phyloP scores from a whole-genome alignment of 2,329 filamentous ascomycete genomes.

The Pseudogymnoascus sp. region DNA sequence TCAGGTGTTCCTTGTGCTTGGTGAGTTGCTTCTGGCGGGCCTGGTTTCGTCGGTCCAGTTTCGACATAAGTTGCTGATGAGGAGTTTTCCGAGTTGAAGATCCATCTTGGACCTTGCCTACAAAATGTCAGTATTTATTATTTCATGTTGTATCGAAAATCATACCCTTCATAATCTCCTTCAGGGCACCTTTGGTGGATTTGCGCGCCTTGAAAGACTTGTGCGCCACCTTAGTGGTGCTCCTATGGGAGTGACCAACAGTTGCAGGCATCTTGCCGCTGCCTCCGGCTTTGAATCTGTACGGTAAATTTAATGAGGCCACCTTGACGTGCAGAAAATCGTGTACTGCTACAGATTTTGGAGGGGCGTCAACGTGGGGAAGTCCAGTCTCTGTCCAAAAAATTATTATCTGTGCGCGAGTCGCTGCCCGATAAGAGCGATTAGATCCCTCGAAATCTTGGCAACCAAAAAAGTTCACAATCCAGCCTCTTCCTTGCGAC shows the following conservation, averaged over 20 bases:
- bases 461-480: slow-evolving; percentile 10
- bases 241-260: slow-evolving; percentile 76
- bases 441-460: slow-evolving; percentile 8
- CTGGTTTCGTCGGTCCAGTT: slow-evolving; percentile 90
- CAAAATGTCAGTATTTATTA: slow-evolving; percentile 10
- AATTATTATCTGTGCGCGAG: slow-evolving; percentile 10
- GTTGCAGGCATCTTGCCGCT: slow-evolving; percentile 67
- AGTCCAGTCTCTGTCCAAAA: slow-evolving; percentile 9
- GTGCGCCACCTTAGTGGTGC: slow-evolving; percentile 80
- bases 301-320: slow-evolving; percentile 60
- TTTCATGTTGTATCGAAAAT: slow-evolving; percentile 11
- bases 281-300: slow-evolving; percentile 78
- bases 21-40: slow-evolving; percentile 79
- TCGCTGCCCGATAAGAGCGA: slow-evolving; percentile 10
- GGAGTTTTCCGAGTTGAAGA: slow-evolving; percentile 74
- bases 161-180: slow-evolving; percentile 76
- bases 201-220: slow-evolving; percentile 92
- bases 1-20: slow-evolving; percentile 77
- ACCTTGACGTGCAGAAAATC: slow-evolving; percentile 36
- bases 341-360: not conserved
- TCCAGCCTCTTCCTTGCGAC: slow-evolving; percentile 8
- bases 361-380: slow-evolving; percentile 4
- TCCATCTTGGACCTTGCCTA: slow-evolving; percentile 73
- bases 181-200: slow-evolving; percentile 78
- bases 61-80: slow-evolving; percentile 95